These are phyloP conservation scores for Lithohypha guttulata DNA, from an alignment of 2,329 filamentous ascomycete species.

Conservation along the genomic window DNA sequence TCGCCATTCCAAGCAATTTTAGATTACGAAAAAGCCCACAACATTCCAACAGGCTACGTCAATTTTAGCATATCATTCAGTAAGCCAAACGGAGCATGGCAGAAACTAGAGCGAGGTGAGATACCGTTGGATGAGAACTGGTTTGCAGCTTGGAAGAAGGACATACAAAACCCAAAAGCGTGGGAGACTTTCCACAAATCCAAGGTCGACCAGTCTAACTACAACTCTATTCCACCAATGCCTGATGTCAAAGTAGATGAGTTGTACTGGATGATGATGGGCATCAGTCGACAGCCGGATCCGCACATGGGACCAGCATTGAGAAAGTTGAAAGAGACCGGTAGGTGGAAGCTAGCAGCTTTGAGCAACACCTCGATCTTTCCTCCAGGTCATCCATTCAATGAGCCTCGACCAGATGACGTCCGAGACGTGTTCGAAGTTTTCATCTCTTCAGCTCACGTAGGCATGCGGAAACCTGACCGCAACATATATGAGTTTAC, in stretches of 20 bases:
- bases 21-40: slow-evolving; percentile 68
- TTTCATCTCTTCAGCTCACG: slow-evolving; percentile 76
- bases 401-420: slow-evolving; percentile 43
- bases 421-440: slow-evolving; percentile 67
- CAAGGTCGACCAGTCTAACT: slow-evolving; percentile 21
- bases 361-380: slow-evolving; percentile 87
- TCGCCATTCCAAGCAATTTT: slow-evolving; percentile 90
- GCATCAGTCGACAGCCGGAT: slow-evolving; percentile 56
- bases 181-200: slow-evolving; percentile 54
- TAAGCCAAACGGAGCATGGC: slow-evolving; percentile 73
- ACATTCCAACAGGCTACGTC: slow-evolving; percentile 78
- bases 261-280: slow-evolving; percentile 91
- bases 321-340: slow-evolving; percentile 52
- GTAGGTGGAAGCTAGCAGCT: slow-evolving; percentile 63
- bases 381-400: slow-evolving; percentile 60
- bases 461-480: slow-evolving; percentile 81
- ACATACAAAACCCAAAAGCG: slow-evolving; percentile 54
- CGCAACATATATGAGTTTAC: slow-evolving; percentile 68
- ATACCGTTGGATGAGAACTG: slow-evolving; percentile 64
- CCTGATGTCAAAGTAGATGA: slow-evolving; percentile 65
- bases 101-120: slow-evolving; percentile 73
- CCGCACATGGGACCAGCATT: slow-evolving; percentile 83
- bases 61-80: slow-evolving; percentile 79
- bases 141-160: slow-evolving; percentile 63
- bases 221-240: slow-evolving; percentile 44